Conservation (phyloP, 1,284 basidiomycete genomes). For the Blastosporella zonata region DNA sequence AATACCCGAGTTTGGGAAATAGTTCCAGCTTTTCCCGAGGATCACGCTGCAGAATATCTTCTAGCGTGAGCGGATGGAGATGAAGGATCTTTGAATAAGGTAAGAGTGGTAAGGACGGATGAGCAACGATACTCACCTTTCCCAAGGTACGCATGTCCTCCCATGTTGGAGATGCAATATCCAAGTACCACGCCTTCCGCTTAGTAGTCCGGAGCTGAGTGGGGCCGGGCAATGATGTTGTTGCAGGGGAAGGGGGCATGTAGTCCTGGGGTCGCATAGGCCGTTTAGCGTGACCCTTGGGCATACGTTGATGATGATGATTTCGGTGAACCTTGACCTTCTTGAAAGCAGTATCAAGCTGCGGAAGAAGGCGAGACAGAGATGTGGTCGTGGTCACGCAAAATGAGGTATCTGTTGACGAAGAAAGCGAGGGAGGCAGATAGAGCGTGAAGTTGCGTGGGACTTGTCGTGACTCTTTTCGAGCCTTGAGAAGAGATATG, state of each 20-base stretch:
- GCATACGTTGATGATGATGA: constrained; percentile 27
- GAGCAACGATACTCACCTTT: constrained; percentile 49
- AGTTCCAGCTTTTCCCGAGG: constrained; percentile 91
- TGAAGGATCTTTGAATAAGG: constrained; percentile 62
- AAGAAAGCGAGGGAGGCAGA: constrained; percentile 40
- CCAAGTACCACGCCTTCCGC: constrained; percentile 84
- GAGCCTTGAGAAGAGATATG: constrained; percentile 54
- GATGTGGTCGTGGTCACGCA: constrained; percentile 55
- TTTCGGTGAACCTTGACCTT: constrained; percentile 34
- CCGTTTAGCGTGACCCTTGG: constrained; percentile 12
- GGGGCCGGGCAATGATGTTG: neutral
- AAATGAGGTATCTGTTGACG: constrained; percentile 19
- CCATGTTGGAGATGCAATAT: constrained; percentile 88
- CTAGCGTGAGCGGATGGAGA: constrained; percentile 90
- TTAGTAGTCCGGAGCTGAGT: neutral
- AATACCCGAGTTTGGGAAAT: constrained; percentile 89
- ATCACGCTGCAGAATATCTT: constrained; percentile 95
- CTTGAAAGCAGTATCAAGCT: constrained; percentile 54
- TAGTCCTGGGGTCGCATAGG: constrained; percentile 30
- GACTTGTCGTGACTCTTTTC: constrained; percentile 54
- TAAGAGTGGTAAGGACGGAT: constrained; percentile 2
- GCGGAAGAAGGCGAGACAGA: constrained; percentile 51
- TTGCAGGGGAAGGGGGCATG: constrained; percentile 21
- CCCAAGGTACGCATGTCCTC: constrained; percentile 87
- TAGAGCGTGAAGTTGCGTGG: constrained; percentile 69